phyloP scores from a whole-genome alignment of 176 grass and related monocot species.

The Eleusine indica region DNA sequence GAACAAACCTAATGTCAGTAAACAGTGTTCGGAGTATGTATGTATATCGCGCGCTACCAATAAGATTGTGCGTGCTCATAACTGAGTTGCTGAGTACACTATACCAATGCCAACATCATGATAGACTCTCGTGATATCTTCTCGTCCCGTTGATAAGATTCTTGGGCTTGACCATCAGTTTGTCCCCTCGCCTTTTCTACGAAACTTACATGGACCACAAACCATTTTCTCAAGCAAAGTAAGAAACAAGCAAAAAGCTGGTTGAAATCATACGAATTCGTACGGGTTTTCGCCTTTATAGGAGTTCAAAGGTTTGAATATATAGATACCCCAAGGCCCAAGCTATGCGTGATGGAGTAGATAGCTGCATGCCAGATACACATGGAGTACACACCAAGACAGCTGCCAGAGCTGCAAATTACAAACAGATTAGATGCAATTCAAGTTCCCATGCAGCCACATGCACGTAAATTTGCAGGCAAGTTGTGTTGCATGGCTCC shows the following conservation, averaged over 20 bases:
- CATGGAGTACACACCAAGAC: neutral
- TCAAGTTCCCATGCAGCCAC: constrained; percentile 55
- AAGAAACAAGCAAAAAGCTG: constrained; percentile 6
- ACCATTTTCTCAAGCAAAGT: constrained; percentile 31
- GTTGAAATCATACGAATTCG: constrained; percentile 36
- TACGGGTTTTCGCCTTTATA: constrained; percentile 48
- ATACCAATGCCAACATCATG: constrained; percentile 40
- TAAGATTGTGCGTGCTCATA: neutral
- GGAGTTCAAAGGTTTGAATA: constrained; percentile 47
- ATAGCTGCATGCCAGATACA: neutral
- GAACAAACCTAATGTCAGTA: neutral
- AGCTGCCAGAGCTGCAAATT: neutral
- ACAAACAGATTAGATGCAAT: constrained; percentile 39
- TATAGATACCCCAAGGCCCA: neutral
- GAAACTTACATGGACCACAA: constrained; percentile 42
- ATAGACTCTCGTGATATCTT: constrained; percentile 42
- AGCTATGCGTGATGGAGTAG: constrained; percentile 23
- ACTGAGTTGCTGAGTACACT: neutral
- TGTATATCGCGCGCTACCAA: neutral
- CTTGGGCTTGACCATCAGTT: constrained; percentile 31
- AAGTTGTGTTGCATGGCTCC: constrained; percentile 34
- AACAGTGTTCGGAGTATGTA: neutral
- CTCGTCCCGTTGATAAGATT: constrained; percentile 25
- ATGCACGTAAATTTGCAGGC: constrained; percentile 34
- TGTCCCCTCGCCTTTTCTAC: constrained; percentile 39